Conservation (phyloP, 2,329 filamentous ascomycete species). For the Curvularia sp. region DNA sequence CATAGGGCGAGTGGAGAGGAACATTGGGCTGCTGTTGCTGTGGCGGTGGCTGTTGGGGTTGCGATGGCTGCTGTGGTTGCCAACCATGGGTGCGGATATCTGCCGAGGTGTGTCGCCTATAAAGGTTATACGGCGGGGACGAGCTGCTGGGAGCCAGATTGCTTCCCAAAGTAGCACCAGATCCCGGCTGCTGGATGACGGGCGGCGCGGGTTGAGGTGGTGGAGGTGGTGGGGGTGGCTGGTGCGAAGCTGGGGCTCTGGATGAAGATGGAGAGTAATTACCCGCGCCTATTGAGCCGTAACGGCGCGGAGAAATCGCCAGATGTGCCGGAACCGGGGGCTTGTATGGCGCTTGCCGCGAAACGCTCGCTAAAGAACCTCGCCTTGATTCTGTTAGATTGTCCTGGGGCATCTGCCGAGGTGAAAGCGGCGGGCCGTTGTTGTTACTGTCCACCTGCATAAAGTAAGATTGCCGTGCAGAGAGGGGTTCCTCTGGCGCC, state of each 20-base stretch:
- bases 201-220: slow-evolving; percentile 70
- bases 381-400: slow-evolving; percentile 69
- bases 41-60: slow-evolving; percentile 61
- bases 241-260: slow-evolving; percentile 72
- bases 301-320: slow-evolving; percentile 77
- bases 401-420: slow-evolving; percentile 84
- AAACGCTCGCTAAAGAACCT: slow-evolving; percentile 63
- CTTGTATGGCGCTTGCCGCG: slow-evolving; percentile 72
- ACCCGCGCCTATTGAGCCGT: slow-evolving; percentile 82
- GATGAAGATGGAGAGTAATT: slow-evolving; percentile 74
- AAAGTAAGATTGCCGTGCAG: slow-evolving; percentile 60
- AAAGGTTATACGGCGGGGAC: slow-evolving; percentile 70
- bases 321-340: slow-evolving; percentile 83
- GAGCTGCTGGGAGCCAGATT: slow-evolving; percentile 49
- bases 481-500: slow-evolving; percentile 68
- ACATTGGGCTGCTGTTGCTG: slow-evolving; percentile 51
- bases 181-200: slow-evolving; percentile 66
- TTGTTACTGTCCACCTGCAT: slow-evolving; percentile 49
- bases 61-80: slow-evolving; percentile 62
- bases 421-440: slow-evolving; percentile 78
- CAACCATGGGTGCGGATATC: slow-evolving; percentile 79
- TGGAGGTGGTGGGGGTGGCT: slow-evolving; percentile 66
- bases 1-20: slow-evolving; percentile 68
- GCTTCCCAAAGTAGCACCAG: slow-evolving; percentile 53
- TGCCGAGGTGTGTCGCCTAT: slow-evolving; percentile 88